phyloP scores from a whole-genome alignment of 257 asterid genomes.

The Verbena officinalis region DNA sequence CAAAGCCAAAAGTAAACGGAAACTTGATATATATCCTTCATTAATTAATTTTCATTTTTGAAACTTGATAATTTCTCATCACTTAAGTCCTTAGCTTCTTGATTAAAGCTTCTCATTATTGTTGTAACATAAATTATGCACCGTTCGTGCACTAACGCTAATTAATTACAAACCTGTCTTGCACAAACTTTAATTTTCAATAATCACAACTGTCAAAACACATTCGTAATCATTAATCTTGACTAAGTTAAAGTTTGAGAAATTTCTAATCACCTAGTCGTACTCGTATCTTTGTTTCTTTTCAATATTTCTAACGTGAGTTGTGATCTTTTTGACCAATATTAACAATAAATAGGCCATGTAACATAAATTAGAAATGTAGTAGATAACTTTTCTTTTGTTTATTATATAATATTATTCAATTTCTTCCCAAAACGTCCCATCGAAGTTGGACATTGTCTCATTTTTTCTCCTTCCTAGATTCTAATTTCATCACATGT shows the following conservation, averaged over 20 bases:
- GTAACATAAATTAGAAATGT: conserved; percentile 5
- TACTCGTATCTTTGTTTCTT: conserved; percentile 27
- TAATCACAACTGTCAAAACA: conserved; percentile 33
- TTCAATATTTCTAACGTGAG: conserved; percentile 15
- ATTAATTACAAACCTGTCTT: conserved; percentile 14
- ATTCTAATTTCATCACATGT: conserved; percentile 3
- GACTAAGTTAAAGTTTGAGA: conserved; percentile 30
- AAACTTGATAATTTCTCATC: background rate
- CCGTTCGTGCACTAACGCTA: conserved; percentile 15
- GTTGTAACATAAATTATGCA: conserved; percentile 9
- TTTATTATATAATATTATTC: background rate
- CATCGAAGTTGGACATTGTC: conserved; percentile 11
- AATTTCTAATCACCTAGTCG: conserved; percentile 24
- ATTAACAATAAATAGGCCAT: background rate
- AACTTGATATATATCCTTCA: too few relatives aligned
- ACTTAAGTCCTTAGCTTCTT: background rate
- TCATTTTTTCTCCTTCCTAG: background rate
- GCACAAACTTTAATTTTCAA: conserved; percentile 6
- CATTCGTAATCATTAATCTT: conserved; percentile 37
- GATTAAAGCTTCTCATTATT: conserved; percentile 17
- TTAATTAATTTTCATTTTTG: too few relatives aligned
- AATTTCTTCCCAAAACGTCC: conserved; percentile 10
- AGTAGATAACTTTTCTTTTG: background rate
- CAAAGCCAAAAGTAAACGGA: too few relatives aligned
- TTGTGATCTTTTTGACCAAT: conserved; percentile 35